A percentile compares a stretch with the other conserved stretches of the same genome.
phyloP scores from a whole-genome alignment of 768 basidiomycete genomes.

The Candolleomyces aberdarensis region DNA sequence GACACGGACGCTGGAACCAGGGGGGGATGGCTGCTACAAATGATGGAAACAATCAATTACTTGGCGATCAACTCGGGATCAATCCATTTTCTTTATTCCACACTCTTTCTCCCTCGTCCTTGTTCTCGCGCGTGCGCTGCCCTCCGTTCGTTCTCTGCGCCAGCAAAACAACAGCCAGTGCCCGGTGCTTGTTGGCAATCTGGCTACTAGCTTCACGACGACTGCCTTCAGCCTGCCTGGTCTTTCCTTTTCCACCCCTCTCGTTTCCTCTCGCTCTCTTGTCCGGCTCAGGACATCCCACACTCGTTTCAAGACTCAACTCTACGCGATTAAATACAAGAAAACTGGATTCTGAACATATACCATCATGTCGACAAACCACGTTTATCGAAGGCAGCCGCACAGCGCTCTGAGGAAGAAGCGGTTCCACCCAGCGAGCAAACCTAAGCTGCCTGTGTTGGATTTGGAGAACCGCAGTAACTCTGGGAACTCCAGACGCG shows the following conservation, averaged over 20 bases:
- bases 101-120: too few relatives aligned
- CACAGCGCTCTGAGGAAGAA: conserved; percentile 4
- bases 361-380: not conserved
- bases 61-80: not conserved
- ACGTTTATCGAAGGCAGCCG: not conserved
- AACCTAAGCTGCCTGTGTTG: not conserved
- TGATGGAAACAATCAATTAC: not conserved
- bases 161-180: too few relatives aligned
- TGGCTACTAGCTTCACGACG: too few relatives aligned
- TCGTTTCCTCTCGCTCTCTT: not conserved
- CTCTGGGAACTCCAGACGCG: not conserved
- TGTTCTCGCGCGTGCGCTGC: too few relatives aligned
- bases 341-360: not conserved
- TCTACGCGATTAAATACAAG: not conserved
- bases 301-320: conserved; percentile 1
- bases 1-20: too few relatives aligned
- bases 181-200: too few relatives aligned
- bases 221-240: not conserved
- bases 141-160: too few relatives aligned
- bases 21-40: not conserved
- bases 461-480: not conserved
- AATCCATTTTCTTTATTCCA: too few relatives aligned
- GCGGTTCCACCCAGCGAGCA: not conserved
- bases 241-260: not conserved
- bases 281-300: conserved; percentile 8